Evolutionary conservation across 2,329 filamentous ascomycete species (phyloP).

Genomic region (Cercospora sojina): DNA sequence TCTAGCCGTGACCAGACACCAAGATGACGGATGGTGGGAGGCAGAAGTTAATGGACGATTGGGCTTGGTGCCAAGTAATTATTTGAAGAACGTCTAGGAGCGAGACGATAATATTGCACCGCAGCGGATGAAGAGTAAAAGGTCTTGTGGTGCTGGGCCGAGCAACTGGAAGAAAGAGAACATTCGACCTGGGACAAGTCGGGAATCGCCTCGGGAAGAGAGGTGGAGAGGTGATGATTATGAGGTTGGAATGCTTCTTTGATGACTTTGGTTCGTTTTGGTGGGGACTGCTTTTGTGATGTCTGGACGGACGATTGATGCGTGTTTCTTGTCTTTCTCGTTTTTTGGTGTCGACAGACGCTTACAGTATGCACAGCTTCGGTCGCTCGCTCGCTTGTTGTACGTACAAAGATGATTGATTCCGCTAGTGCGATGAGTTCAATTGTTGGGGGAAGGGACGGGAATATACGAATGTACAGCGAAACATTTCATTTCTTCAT

Average conservation of each 20-base stretch:
- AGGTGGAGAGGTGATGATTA: background rate
- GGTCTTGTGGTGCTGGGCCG: background rate
- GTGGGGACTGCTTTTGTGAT: background rate
- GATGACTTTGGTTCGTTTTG: background rate
- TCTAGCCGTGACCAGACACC: constrained; percentile 80
- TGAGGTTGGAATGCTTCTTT: background rate
- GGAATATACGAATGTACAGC: background rate
- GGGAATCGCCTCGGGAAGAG: background rate
- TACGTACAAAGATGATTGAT: background rate
- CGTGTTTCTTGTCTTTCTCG: background rate
- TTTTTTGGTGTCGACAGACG: background rate
- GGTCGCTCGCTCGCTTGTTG: background rate
- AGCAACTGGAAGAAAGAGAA: background rate
- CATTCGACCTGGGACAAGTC: background rate
- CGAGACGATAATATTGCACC: background rate
- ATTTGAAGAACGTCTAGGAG: constrained; percentile 57
- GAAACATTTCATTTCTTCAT: background rate
- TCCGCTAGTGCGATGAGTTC: background rate
- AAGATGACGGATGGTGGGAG: constrained; percentile 99
- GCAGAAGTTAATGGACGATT: constrained; percentile 77
- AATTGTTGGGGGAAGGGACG: background rate
- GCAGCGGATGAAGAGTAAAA: background rate
- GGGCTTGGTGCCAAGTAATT: constrained; percentile 67
- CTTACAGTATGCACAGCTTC: background rate
- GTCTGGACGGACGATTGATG: background rate